Percentiles rank a stretch among this genome's conserved stretches.
These are phyloP conservation scores for Fusarium pseudograminearum DNA, from an alignment of 2,329 filamentous ascomycete genomes.

Conservation along the genomic window DNA sequence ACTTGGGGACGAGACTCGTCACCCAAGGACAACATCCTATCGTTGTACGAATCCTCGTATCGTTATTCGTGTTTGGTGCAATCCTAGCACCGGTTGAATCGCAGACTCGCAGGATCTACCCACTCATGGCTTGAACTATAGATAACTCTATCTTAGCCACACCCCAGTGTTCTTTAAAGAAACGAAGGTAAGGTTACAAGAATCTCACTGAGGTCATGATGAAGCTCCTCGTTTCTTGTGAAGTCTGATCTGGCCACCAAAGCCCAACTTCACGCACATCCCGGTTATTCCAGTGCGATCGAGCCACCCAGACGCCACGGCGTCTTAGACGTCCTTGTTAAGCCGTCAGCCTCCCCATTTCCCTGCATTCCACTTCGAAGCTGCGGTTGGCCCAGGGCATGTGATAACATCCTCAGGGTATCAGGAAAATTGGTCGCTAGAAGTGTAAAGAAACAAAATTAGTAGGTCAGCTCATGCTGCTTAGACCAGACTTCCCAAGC, in stretches of 20 bases:
- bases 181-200: background rate
- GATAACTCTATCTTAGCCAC: constrained; percentile 7
- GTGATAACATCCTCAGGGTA: background rate
- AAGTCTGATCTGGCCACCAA: background rate
- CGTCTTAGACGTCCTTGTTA: background rate
- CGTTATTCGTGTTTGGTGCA: constrained; percentile 5
- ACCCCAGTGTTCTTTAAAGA: background rate
- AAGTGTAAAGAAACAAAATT: too few relatives aligned
- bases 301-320: background rate
- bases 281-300: background rate
- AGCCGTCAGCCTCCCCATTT: constrained; percentile 12
- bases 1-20: background rate
- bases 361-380: background rate
- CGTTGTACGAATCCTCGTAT: constrained; percentile 15
- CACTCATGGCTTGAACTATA: constrained; percentile 10
- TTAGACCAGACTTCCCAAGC: too few relatives aligned
- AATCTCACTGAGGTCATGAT: background rate
- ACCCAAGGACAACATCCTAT: background rate
- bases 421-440: too few relatives aligned
- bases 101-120: constrained; percentile 8
- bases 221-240: background rate
- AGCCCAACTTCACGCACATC: background rate
- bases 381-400: background rate
- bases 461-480: too few relatives aligned
- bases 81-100: constrained; percentile 3